Evolutionary conservation across 2,329 filamentous ascomycete species (phyloP).

Genomic region (Aspergillus fijiensis): DNA sequence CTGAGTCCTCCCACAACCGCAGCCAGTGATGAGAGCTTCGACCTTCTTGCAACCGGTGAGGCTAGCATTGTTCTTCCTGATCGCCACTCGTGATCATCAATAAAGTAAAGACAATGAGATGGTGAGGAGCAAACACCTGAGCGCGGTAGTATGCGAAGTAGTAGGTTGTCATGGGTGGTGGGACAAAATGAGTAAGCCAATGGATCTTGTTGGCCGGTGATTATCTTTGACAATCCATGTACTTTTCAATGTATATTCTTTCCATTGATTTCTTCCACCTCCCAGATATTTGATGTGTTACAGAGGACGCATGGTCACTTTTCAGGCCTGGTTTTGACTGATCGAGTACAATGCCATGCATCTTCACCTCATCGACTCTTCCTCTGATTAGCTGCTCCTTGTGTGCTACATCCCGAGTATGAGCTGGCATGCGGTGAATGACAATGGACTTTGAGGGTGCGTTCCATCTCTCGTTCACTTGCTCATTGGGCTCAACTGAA

Average conservation of each 20-base stretch:
- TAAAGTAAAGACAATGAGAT: not conserved
- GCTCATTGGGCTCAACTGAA: conserved; percentile 1
- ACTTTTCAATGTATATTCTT: conserved; percentile 10
- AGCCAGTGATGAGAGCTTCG: conserved; percentile 51
- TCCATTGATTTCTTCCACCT: conserved; percentile 4
- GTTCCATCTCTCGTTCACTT: not conserved
- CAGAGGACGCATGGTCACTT: not conserved
- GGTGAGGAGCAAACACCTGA: conserved; percentile 16
- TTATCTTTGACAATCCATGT: conserved; percentile 6
- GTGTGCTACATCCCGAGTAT: conserved; percentile 10
- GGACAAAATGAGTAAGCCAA: conserved; percentile 1
- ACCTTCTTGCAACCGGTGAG: conserved; percentile 45
- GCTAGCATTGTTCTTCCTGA: conserved; percentile 42
- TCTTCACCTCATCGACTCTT: not conserved
- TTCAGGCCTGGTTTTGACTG: conserved; percentile 2
- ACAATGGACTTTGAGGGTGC: not conserved
- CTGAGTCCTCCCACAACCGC: conserved; percentile 41
- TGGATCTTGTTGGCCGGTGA: not conserved
- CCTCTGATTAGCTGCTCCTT: conserved; percentile 5
- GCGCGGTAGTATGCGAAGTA: not conserved
- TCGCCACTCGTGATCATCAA: conserved; percentile 8
- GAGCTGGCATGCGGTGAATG: conserved; percentile 6
- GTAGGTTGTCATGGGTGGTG: conserved; percentile 7
- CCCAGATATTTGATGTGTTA: not conserved
- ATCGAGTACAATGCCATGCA: not conserved